Evolutionary conservation across 495 filamentous ascomycete species (phyloP), one percentile per base, ranked within the genome.

Genomic region (Neurospora tetrasperma): DNA sequence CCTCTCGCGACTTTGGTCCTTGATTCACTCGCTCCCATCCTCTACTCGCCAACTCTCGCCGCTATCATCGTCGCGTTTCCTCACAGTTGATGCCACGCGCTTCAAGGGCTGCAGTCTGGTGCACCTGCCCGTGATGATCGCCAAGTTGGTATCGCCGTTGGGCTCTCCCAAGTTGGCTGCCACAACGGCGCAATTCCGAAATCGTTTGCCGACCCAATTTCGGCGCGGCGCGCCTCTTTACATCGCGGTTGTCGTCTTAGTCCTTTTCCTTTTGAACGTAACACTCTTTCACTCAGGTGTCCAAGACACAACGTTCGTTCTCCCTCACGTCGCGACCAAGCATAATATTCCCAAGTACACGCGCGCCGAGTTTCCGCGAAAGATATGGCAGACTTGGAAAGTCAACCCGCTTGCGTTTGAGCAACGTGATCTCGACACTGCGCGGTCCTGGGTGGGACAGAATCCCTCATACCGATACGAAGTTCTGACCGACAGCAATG

Each of bases 381-480:
- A 82, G 77, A 89, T 91, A 73, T 91, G 89, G 89, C 89, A 91
- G 78, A 87, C 88, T 11, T 91, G 89, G 89, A 90, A 90, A 77
- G 85, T 88, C 41, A 84, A 87, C 75, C 85, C 89, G 7, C 80
- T 90, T 43, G 78, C 80, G 1, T 89, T 90, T 73, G 88, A 88
- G 72, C 82, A 85, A 71, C 82, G 87, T 23, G 89, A 91, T 72
- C 78, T 84, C 71, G 77, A 78, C 31, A 77, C 79, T 1, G 89
- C 88, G 20, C 84, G 82, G 71, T 85, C 88, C 16, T 91, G 89
- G 89, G 83, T 83, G 0, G 74, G 74, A 18, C 86, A 84, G 75
- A 91, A 91, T 76, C 89, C 87, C 39, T 80, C 82, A 23, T 84
- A 86, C 74, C 79, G 88, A 71, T 90, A 91, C 79, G 89, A 91